Evolutionary conservation across 768 basidiomycete genomes (phyloP).

Genomic region (Kwoniella sp.): DNA sequence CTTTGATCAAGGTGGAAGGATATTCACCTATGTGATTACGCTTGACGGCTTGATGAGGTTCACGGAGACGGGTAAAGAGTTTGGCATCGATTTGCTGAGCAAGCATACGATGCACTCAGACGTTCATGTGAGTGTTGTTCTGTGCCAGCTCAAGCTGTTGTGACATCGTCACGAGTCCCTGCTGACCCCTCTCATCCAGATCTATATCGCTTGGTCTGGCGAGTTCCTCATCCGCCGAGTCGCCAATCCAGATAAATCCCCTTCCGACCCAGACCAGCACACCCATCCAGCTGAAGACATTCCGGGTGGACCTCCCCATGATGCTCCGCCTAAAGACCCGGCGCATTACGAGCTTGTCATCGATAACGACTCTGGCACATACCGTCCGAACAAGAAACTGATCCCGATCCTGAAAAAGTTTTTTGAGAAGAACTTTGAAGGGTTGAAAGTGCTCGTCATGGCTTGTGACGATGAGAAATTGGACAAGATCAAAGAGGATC

Average conservation of each 20-base stretch:
- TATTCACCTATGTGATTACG: constrained; percentile 83
- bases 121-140: constrained; percentile 60
- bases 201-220: constrained; percentile 61
- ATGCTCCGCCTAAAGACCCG: constrained; percentile 51
- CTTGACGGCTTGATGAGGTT: constrained; percentile 75
- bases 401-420: constrained; percentile 66
- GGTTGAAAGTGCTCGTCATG: constrained; percentile 64
- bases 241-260: constrained; percentile 58
- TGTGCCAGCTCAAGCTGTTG: no score
- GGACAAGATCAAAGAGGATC: constrained; percentile 55
- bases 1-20: constrained; percentile 58
- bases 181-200: no score
- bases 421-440: constrained; percentile 73
- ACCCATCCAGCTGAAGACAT: constrained; percentile 38
- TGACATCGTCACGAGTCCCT: no score
- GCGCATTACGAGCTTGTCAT: constrained; percentile 77
- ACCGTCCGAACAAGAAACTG: constrained; percentile 69
- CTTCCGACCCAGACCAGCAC: constrained; percentile 61
- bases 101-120: constrained; percentile 80
- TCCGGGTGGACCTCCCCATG: constrained; percentile 38
- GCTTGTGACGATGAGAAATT: constrained; percentile 59
- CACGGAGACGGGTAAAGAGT: constrained; percentile 82
- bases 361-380: constrained; percentile 78
- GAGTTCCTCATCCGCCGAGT: constrained; percentile 63
- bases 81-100: constrained; percentile 81